These are phyloP conservation scores for Emericellopsis cladophorae DNA, from an alignment of 2,329 filamentous ascomycete species.

Conservation along the genomic window DNA sequence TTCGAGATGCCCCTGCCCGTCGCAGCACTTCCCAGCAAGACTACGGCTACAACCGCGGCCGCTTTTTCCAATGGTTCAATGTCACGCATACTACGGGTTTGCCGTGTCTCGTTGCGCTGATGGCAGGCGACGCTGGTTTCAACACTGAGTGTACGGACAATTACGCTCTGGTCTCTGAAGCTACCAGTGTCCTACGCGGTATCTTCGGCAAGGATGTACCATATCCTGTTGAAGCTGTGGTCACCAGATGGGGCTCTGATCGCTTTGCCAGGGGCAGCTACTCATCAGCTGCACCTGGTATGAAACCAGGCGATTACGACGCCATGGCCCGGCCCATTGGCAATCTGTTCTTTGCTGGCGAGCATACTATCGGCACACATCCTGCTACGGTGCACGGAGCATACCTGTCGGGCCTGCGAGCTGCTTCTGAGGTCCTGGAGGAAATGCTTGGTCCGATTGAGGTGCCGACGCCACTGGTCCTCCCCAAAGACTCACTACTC, in stretches of 20 bases:
- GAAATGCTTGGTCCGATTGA: conserved; percentile 70
- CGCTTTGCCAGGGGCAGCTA: conserved; percentile 89
- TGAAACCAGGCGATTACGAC: conserved; percentile 82
- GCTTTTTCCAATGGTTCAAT: conserved; percentile 98
- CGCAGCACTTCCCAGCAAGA: conserved; percentile 68
- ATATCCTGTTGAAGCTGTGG: conserved; percentile 68
- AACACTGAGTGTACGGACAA: conserved; percentile 72
- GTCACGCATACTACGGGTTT: conserved; percentile 80
- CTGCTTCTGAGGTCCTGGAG: conserved; percentile 75
- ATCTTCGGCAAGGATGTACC: conserved; percentile 65
- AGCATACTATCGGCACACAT: conserved; percentile 91
- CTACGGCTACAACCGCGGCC: conserved; percentile 68
- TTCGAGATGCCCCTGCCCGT: conserved; percentile 59
- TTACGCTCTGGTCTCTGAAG: conserved; percentile 65
- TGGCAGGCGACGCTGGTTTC: conserved; percentile 90
- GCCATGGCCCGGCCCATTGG: conserved; percentile 74
- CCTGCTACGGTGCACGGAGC: conserved; percentile 95
- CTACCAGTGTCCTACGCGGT: conserved; percentile 62
- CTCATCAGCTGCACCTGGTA: conserved; percentile 78
- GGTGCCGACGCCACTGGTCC: conserved; percentile 63
- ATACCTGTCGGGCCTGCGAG: conserved; percentile 84
- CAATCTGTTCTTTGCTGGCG: conserved; percentile 88
- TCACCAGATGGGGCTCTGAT: conserved; percentile 88
- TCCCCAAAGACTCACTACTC: conserved; percentile 41
- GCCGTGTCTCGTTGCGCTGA: conserved; percentile 78